Evolutionary conservation across 1,284 basidiomycete species (phyloP), one percentile per base, ranked within the genome.

Genomic region (Earliella scabrosa): DNA sequence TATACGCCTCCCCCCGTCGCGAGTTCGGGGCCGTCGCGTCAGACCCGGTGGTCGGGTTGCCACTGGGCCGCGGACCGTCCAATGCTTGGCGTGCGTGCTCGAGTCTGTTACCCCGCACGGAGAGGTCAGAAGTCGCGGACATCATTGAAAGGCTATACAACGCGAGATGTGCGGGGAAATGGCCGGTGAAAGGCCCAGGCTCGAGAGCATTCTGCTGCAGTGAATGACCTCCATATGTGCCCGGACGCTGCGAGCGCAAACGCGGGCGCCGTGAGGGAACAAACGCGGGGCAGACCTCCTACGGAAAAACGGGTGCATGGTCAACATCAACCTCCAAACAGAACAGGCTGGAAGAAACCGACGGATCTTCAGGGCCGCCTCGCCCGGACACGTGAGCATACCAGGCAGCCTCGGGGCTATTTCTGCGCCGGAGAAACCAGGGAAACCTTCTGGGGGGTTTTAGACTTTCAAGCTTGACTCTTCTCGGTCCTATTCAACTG

Each of bases 131-230:
- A 41, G 31, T 38, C 10, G n/a, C 21, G 27, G 32, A 16, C 29
- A 31, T 31, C 29, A 31, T 31, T 31, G 13, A 13, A 7, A 23
- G 21, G 14, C 32, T 40, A 46, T 31, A 46, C 54, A 56, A 34
- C 54, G 54, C 54, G 21, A 18, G 38, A 56, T 56, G 45, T 51
- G 31, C 54, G 54, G 54, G 29, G 48, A 34, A 56, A 14, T 34
- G 31, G 18, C 45, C 31, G 31, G 45, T 46, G 31, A 46, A 46
- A 46, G 45, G 9, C 7, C 21, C 26, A 23, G 31, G 45, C 45
- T 23, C 21, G 27, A 46, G 45, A 26, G 26, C 18, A 34, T 23
- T 34, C 31, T 21, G 31, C n/a, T 46, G 32, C 31, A 32, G 11
- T 26, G 21, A 35, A 16, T 46, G 45, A 46, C 44, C 31, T 45